These are phyloP conservation scores for Prinsepia uniflora DNA, from an alignment of 306 rosid species.

Conservation along the genomic window DNA sequence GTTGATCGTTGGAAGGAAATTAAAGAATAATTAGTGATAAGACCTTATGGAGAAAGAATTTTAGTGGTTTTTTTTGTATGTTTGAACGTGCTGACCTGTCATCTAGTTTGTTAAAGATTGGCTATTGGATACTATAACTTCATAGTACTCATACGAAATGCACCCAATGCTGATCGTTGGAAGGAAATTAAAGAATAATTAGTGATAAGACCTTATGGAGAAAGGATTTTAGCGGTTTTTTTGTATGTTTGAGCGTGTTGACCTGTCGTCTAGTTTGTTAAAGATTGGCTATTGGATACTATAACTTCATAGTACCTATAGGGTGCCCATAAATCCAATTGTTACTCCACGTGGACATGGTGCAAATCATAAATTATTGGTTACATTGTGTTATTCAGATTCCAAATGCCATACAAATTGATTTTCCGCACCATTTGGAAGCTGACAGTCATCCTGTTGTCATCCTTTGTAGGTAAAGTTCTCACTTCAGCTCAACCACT, in stretches of 20 bases:
- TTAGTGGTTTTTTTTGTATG: not conserved
- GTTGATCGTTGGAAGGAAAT: not conserved
- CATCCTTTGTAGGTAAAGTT: slow-evolving; percentile 70
- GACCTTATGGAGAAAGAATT: not conserved
- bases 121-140: too few species aligned
- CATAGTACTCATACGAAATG: not conserved
- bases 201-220: too few species aligned
- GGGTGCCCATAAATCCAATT: not conserved
- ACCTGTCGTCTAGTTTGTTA: slow-evolving; percentile 1
- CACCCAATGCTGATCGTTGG: not conserved
- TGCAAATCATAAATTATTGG: not conserved
- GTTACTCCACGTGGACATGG: not conserved
- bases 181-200: not conserved
- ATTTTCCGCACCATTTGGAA: slow-evolving; percentile 56
- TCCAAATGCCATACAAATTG: slow-evolving; percentile 67
- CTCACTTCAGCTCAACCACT: slow-evolving; percentile 15
- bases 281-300: not conserved
- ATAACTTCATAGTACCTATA: not conserved
- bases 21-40: too few species aligned
- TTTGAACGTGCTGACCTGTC: too few species aligned
- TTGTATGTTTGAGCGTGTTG: too few species aligned
- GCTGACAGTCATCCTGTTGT: slow-evolving; percentile 78
- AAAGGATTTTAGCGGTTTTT: too few species aligned
- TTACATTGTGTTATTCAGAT: slow-evolving; percentile 47
- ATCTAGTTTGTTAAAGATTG: too few species aligned